Evolutionary conservation across 352 stramenopile species (phyloP), one percentile per base, ranked within the genome.

Genomic region (Globisporangium echinulatum): DNA sequence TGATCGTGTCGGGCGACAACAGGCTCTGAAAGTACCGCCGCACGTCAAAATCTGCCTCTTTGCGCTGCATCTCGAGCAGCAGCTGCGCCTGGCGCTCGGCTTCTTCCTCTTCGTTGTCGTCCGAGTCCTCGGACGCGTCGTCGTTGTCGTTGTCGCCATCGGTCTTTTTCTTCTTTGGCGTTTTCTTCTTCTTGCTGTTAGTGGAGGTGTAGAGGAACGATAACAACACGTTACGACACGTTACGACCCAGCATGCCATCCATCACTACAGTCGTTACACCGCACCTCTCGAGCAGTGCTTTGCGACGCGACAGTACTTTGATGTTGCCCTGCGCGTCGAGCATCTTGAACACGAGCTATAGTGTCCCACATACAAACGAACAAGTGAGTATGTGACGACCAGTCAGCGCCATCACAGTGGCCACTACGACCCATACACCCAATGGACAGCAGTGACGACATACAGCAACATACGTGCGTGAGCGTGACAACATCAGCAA

Each of bases 31-130:
- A 94, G 52, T 94, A 96, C 38, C 78, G 81, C 7, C 81, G 76
- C 37, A 92, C 78, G 44, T 96, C 85, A 60, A 96, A 94, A 52
- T 94, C 82, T 4, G 79, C 80, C 43, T 96, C 86, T 48, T 94
- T 94, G 8, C 86, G 86, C 59, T 90, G 81, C 75, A 94, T 92
- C 60, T 94, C 84, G 50, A 90, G 72, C 57, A 93, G 50, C 9
- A 91, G 52, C 51, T 92, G 77, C 2, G 79, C 74, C 40, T 83
- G 76, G 6, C 71, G 69, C 61, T 94, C 85, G 7, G 70, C 74
- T 66, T 91, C 79, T 61, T 92, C 85, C 64, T 94, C 85, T 44
- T 92, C 79, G 7, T 77, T 80, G 3, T 79, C 82, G 13, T 87
- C 82, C 13, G 72, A 79, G 11, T 44, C 40, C 57, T 78, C 71